Conservation (phyloP, 1,284 basidiomycete genomes). For the Sphaerobolus stellatus region DNA sequence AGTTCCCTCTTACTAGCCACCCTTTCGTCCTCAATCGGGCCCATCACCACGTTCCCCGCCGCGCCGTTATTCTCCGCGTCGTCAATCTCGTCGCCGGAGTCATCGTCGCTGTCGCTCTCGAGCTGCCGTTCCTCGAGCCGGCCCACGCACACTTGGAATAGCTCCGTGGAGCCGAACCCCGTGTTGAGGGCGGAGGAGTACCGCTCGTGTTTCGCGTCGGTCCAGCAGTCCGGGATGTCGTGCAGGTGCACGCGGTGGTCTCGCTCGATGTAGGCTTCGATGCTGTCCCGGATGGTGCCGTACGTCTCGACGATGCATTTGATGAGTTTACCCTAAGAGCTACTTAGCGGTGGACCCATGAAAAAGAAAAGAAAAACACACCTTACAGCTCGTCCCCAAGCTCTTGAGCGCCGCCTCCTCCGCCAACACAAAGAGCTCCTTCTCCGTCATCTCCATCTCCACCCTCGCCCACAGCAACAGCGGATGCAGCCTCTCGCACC, state of each 20-base stretch:
- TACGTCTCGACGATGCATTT: slow-evolving; percentile 51
- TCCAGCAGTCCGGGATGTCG: slow-evolving; percentile 52
- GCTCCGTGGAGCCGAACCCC: slow-evolving; percentile 34
- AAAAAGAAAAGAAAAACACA: slow-evolving; percentile 21
- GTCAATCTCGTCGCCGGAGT: slow-evolving; percentile 7
- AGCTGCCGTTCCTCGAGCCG: no score
- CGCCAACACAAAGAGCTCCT: slow-evolving; percentile 45
- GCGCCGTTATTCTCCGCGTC: slow-evolving; percentile 19
- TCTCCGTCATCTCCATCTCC: slow-evolving; percentile 40
- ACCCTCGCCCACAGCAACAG: slow-evolving; percentile 56
- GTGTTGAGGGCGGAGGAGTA: slow-evolving; percentile 51
- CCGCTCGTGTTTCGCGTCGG: slow-evolving; percentile 39
- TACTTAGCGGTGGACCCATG: not conserved
- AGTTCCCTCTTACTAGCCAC: slow-evolving; percentile 24
- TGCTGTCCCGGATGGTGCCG: slow-evolving; percentile 38
- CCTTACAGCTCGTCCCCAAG: slow-evolving; percentile 65
- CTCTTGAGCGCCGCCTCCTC: slow-evolving; percentile 55
- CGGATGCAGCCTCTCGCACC: slow-evolving; percentile 55
- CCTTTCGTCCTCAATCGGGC: not conserved
- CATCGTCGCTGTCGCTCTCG: slow-evolving; percentile 24
- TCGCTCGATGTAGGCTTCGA: slow-evolving; percentile 46
- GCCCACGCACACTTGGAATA: slow-evolving; percentile 3
- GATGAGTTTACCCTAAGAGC: slow-evolving; percentile 58
- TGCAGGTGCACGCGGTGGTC: slow-evolving; percentile 52
- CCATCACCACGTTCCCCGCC: slow-evolving; percentile 12